phyloP scores from a whole-genome alignment of 2,329 filamentous ascomycete species.

The Aspergillus latus region DNA sequence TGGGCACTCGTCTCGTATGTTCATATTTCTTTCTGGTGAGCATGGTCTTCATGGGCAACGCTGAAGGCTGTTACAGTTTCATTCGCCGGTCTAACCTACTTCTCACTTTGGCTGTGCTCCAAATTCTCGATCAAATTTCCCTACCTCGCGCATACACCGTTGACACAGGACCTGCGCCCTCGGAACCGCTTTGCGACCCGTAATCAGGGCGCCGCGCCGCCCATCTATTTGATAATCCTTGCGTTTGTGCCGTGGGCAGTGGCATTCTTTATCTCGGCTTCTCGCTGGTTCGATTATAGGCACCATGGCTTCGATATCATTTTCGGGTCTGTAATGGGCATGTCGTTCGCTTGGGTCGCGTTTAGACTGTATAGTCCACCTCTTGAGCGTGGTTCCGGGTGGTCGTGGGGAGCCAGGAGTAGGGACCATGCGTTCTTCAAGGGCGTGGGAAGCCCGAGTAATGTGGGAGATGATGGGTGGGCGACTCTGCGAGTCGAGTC shows the following conservation, averaged over 20 bases:
- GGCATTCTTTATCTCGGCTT: slow-evolving; percentile 78
- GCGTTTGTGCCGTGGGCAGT: slow-evolving; percentile 69
- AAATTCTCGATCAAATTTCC: slow-evolving; percentile 51
- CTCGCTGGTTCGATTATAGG: slow-evolving; percentile 82
- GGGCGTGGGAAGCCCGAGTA: slow-evolving; percentile 34
- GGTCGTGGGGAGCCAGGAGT: slow-evolving; percentile 82
- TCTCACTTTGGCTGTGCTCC: slow-evolving; percentile 79
- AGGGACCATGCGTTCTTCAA: slow-evolving; percentile 65
- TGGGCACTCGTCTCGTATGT: slow-evolving; percentile 68
- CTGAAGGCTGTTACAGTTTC: slow-evolving; percentile 50
- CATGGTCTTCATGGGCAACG: not conserved
- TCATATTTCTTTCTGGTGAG: not conserved
- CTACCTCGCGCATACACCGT: slow-evolving; percentile 35
- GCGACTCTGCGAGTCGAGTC: slow-evolving; percentile 16
- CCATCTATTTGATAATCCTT: slow-evolving; percentile 72
- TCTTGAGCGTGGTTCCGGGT: slow-evolving; percentile 74
- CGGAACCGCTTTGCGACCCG: slow-evolving; percentile 53
- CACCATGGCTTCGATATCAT: slow-evolving; percentile 94
- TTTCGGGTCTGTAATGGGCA: slow-evolving; percentile 77
- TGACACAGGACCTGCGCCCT: slow-evolving; percentile 24
- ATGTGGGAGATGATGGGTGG: slow-evolving; percentile 32
- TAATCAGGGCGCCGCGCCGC: slow-evolving; percentile 76
- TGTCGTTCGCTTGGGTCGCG: slow-evolving; percentile 67
- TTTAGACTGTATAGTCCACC: slow-evolving; percentile 88
- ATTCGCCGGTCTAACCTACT: slow-evolving; percentile 78